Base-by-base conservation (phyloP, 441 rosid species). In the Erodium moschatum region DNA sequence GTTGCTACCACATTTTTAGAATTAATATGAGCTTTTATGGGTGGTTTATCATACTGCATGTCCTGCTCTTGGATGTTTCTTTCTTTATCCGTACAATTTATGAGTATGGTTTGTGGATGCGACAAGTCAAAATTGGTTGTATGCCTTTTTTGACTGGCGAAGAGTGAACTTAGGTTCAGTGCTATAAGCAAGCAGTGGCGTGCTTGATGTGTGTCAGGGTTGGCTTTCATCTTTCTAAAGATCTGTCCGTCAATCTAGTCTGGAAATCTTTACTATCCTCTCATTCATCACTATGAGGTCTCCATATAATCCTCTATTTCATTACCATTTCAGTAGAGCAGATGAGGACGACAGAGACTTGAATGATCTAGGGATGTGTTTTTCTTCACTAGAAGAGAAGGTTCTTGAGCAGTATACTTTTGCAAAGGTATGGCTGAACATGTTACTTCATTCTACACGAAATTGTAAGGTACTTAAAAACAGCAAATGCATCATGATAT, bases 321-420 rank as follows among this genome's bases (percentile, higher is more conserved):
- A 72, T 69, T 73, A 66, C 71, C 67, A 64, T 69, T 80, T 65
- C 84, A 90, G 98, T 75, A 84, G 76, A 75, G 85, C 76, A 70
- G 90, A 85, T 66, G 96, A 86, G 67, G 96, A 81, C 60, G 83
- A 79, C 54, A 76, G 77, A 71, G 98, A 93, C 77, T 72, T 89
- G 69, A 90, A 89, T 76, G 98, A 89, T 84, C 69, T 93, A 58
- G 85, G 83, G 19, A 80, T 81, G 81, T 91, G 89, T 74, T 93
- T 85, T 78, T 74, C 88, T 64, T 91, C 90, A 54, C 91, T 93
- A 66, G 90, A 89, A 82, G 97, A 91, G 81, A 89, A 88, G 80
- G 87, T 93, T 77, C 96, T 93, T 62, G 91, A 81, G 72, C 95
- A 83, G 72, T 93, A 89, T 80, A 89, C 98, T 67, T 86, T 87